Percentiles rank a stretch among this genome's conserved stretches.
Evolutionary conservation across 2,329 filamentous ascomycete genomes (phyloP).

Genomic region (Ophiosphaerella herpotricha): DNA sequence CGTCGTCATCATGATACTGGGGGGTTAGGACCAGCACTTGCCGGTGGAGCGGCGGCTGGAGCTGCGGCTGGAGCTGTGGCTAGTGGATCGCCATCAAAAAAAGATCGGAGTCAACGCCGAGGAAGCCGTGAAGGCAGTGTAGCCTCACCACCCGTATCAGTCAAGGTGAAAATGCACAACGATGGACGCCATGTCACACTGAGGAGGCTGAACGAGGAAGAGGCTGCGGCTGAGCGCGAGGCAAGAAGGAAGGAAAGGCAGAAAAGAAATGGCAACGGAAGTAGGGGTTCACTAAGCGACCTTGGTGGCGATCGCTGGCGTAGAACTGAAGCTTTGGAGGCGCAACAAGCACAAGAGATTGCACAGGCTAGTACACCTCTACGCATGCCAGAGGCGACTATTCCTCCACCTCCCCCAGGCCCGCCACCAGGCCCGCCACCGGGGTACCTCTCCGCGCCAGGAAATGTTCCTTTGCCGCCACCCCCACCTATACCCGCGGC

Average conservation of each 20-base stretch:
- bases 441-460: slow-evolving; percentile 13
- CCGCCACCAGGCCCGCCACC: slow-evolving; percentile 40
- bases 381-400: slow-evolving; percentile 35
- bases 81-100: slow-evolving; percentile 34
- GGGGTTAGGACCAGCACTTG: slow-evolving; percentile 19
- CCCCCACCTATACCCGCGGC: slow-evolving; percentile 42
- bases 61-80: slow-evolving; percentile 31
- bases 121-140: slow-evolving; percentile 50
- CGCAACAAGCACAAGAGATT: slow-evolving; percentile 40
- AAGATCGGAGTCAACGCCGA: slow-evolving; percentile 33
- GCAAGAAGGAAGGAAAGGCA: slow-evolving; percentile 56
- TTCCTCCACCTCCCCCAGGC: slow-evolving; percentile 39
- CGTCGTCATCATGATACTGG: slow-evolving; percentile 36
- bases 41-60: too few relatives aligned
- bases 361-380: slow-evolving; percentile 29
- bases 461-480: slow-evolving; percentile 30
- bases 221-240: slow-evolving; percentile 64
- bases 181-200: slow-evolving; percentile 68
- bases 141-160: slow-evolving; percentile 63
- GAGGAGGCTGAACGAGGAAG: slow-evolving; percentile 64
- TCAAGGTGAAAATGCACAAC: slow-evolving; percentile 69
- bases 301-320: slow-evolving; percentile 46
- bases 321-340: slow-evolving; percentile 44
- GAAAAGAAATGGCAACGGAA: slow-evolving; percentile 43
- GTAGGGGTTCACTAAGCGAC: slow-evolving; percentile 46